Evolutionary conservation across 2,329 filamentous ascomycete genomes (phyloP).

Genomic region (Fusarium sarcochroum): DNA sequence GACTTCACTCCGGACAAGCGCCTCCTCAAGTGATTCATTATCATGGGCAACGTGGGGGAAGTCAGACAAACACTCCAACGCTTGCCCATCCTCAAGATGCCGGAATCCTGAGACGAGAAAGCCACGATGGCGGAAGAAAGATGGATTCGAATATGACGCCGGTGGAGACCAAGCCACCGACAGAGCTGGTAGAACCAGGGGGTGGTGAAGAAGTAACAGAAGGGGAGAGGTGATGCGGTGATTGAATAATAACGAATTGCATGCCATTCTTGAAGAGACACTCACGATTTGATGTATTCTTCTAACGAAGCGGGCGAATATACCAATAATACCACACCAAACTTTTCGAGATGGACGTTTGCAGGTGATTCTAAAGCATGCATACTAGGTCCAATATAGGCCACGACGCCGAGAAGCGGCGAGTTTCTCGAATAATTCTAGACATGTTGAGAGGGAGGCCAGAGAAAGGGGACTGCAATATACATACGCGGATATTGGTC

Average conservation of each 20-base stretch:
- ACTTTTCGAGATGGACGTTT: constrained; percentile 17
- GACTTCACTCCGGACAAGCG: constrained; percentile 72
- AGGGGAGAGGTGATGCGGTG: constrained; percentile 47
- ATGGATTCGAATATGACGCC: constrained; percentile 56
- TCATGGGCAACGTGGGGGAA: constrained; percentile 76
- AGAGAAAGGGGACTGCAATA: not conserved
- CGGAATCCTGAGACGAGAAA: constrained; percentile 62
- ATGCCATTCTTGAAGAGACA: constrained; percentile 47
- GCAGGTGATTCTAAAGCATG: constrained; percentile 15
- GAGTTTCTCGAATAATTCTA: not conserved
- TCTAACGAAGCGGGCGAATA: constrained; percentile 41
- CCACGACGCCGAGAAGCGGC: not conserved
- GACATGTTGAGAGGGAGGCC: not conserved
- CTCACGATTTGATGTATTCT: constrained; percentile 48
- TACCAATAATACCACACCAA: constrained; percentile 47
- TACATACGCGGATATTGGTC: not conserved
- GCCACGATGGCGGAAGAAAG: constrained; percentile 61
- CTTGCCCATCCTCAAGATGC: constrained; percentile 66
- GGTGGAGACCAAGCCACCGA: constrained; percentile 53
- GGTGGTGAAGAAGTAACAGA: constrained; percentile 39
- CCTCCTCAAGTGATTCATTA: constrained; percentile 78
- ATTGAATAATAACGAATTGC: constrained; percentile 39
- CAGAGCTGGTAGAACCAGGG: constrained; percentile 36
- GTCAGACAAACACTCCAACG: constrained; percentile 75
- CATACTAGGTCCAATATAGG: constrained; percentile 4